Base-by-base conservation (phyloP, 1,139 yeast species). In the Sugiyamaella japonica region DNA sequence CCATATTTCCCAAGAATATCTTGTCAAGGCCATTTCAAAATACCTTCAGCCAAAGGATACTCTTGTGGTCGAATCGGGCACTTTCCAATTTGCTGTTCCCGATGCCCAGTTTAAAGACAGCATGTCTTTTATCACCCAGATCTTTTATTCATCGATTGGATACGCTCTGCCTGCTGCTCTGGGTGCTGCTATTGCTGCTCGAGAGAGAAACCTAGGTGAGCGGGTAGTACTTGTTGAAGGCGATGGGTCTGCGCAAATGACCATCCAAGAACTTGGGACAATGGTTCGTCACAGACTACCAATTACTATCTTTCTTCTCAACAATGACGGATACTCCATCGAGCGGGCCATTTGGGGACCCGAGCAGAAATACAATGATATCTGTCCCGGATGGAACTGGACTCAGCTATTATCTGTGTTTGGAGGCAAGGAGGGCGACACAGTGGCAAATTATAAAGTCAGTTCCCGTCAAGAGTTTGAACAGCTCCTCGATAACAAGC, bases 231-330 rank as follows among this genome's bases (percentile, higher is more conserved):
- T 89, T 8, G 74, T 88, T 28, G 90, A 86, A 73, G 97, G 97
- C 49, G 97, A 90, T 66, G 97, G 97, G 1, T 84, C 95, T 7
- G 89, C 96, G 1, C 95, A 88, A 72, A 86, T 89, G 95, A 88
- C 96, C 1, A 78, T 85, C 47, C 76, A 73, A 63, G 97, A 89
- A 68, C 71, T 89, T 48, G 82, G 93, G 1, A 82, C 89, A 25
- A 84, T 79, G 67, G 71, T 86, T 48, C 79, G 90, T 55, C 76
- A 80, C 61, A 75, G 77, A 28, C 74, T 85, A 36, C 78, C 79
- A 15, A 86, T 91, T 20, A 79, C 85, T 46, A 77, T 90, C 29
- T 76, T 88, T 61, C 69, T 89, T 55, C 74, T 89, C 70, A 90
- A 89, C 73, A 90, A 90, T 70, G 80, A 81, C 55, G 97, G 97